Evolutionary conservation across 106 monocot species (phyloP).

Genomic region (Dendrobium chrysotoxum): DNA sequence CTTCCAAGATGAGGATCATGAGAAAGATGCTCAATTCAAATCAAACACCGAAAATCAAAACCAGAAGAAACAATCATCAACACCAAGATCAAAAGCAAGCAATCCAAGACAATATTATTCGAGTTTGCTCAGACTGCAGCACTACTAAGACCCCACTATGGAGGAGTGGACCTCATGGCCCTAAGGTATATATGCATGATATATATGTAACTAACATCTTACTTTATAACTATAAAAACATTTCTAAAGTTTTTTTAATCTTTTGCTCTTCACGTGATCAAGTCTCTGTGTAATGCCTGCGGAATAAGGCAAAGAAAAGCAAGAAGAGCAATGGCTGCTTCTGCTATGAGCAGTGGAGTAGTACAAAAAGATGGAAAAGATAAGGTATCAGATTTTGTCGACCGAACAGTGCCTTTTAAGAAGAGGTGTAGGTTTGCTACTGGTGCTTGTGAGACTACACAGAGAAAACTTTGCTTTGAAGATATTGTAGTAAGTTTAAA

Average conservation of each 20-base stretch:
- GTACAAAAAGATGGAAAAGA: not conserved
- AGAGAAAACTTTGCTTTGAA: constrained; percentile 31
- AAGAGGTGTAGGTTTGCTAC: constrained; percentile 64
- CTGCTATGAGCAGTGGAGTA: constrained; percentile 1
- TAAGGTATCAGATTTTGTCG: constrained; percentile 8
- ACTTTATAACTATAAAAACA: too few relatives aligned
- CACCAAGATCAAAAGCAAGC: not conserved
- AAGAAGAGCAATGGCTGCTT: constrained; percentile 39
- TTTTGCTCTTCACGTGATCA: constrained; percentile 11
- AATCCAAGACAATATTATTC: constrained; percentile 1
- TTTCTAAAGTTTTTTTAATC: too few relatives aligned
- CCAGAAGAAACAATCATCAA: constrained; percentile 2
- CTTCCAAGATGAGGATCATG: constrained; percentile 34
- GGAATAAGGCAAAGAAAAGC: constrained; percentile 91
- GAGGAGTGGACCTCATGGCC: constrained; percentile 59
- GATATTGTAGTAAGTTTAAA: constrained; percentile 36
- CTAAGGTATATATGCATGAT: constrained; percentile 25
- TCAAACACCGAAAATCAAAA: not conserved
- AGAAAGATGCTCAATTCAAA: constrained; percentile 19
- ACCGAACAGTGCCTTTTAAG: constrained; percentile 66
- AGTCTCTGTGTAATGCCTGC: constrained; percentile 86
- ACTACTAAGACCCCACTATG: constrained; percentile 62
- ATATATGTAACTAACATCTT: too few relatives aligned
- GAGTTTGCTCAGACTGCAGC: constrained; percentile 52
- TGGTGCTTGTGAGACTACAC: not conserved